Conservation (phyloP, 257 asterid genomes). For the Penstemon davidsonii region DNA sequence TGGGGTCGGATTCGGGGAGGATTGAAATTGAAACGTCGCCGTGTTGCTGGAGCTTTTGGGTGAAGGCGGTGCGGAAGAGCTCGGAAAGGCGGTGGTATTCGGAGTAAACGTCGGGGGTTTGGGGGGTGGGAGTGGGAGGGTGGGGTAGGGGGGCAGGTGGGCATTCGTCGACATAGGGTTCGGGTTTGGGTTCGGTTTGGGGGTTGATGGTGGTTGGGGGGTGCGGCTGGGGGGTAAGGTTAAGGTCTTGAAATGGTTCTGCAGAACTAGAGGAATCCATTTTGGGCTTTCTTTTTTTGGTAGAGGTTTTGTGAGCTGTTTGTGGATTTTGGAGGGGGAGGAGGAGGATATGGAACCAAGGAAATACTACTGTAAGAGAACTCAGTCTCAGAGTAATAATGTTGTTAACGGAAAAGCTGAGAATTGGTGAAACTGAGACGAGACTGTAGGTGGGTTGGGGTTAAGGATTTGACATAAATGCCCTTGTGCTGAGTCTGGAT, state of each 20-base stretch:
- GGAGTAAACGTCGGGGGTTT: conserved; percentile 39
- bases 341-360: neutral
- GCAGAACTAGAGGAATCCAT: conserved; percentile 33
- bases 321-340: conserved; percentile 8
- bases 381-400: too few species aligned
- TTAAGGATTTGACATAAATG: too few species aligned
- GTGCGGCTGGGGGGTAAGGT: conserved; percentile 26
- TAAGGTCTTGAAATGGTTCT: conserved; percentile 35
- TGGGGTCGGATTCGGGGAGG: conserved; percentile 33
- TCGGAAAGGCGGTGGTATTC: conserved; percentile 55
- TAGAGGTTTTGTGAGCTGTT: neutral
- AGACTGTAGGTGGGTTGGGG: too few species aligned
- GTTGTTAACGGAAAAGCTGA: too few species aligned
- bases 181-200: conserved; percentile 51
- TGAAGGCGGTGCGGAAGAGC: conserved; percentile 46
- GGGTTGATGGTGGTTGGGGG: conserved; percentile 30
- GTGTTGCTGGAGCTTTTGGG: conserved; percentile 17
- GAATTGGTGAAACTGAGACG: too few species aligned
- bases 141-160: neutral
- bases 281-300: neutral
- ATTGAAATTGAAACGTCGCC: conserved; percentile 22
- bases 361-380: too few species aligned
- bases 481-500: too few species aligned
- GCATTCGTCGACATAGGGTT: conserved; percentile 49
- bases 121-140: conserved; percentile 1